These are phyloP conservation scores for Penicillium sp. DNA, from an alignment of 2,329 filamentous ascomycete species.

Conservation along the genomic window DNA sequence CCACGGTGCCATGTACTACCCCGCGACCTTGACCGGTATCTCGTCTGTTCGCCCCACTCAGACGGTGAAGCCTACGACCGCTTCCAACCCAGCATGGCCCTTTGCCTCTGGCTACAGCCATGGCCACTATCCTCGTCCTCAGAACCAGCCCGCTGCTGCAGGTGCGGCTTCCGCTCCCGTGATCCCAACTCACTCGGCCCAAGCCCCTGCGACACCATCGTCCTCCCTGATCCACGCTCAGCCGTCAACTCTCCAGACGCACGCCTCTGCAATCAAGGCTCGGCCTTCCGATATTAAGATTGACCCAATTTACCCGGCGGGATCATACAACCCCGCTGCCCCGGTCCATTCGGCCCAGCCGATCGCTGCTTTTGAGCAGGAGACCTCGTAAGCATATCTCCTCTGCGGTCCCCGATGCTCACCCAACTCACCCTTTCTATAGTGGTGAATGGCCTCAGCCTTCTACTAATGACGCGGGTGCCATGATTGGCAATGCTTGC, in stretches of 20 bases:
- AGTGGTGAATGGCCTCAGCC: conserved; percentile 11
- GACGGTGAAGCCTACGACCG: background rate
- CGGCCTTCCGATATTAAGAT: too few relatives aligned
- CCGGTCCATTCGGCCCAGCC: conserved; percentile 6
- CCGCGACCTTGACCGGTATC: background rate
- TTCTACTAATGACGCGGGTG: conserved; percentile 7
- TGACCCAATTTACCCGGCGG: background rate
- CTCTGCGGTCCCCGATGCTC: background rate
- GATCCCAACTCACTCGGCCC: background rate
- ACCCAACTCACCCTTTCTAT: background rate
- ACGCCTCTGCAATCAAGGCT: too few relatives aligned
- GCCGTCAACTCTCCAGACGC: too few relatives aligned
- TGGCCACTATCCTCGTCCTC: background rate
- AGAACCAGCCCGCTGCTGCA: conserved; percentile 1
- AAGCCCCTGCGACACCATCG: background rate
- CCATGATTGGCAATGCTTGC: conserved; percentile 8
- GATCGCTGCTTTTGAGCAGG: conserved; percentile 5
- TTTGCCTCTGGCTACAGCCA: background rate
- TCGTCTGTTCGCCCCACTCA: background rate
- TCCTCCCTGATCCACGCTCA: background rate
- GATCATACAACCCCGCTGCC: conserved; percentile 1
- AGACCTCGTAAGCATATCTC: conserved; percentile 3
- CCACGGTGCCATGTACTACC: conserved; percentile 16
- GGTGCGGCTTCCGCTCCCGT: background rate
- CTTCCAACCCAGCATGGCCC: background rate